These are phyloP conservation scores for Orychophragmus violaceus DNA, from an alignment of 345 rosid genomes.

Conservation along the genomic window DNA sequence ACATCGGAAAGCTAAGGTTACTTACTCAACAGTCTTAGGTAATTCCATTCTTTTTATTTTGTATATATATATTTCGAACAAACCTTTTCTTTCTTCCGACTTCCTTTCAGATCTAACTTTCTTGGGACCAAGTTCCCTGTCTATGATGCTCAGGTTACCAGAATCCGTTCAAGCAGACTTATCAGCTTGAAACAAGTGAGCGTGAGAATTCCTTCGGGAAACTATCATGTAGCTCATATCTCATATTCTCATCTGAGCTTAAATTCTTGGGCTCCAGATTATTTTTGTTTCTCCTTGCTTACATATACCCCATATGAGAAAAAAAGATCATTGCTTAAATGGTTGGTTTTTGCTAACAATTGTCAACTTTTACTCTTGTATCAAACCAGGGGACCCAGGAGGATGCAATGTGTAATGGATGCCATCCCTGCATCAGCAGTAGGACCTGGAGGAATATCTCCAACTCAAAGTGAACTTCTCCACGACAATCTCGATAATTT, in stretches of 20 bases:
- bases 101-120: conserved; percentile 80
- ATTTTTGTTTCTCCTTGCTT: not conserved
- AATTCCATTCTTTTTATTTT: not conserved
- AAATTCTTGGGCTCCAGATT: conserved; percentile 90
- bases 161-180: conserved; percentile 57
- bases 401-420: conserved; percentile 82
- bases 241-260: conserved; percentile 81
- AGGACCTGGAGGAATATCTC: conserved; percentile 77
- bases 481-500: conserved; percentile 44
- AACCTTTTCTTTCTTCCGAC: not conserved
- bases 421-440: conserved; percentile 65
- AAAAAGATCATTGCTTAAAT: not conserved
- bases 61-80: too few species aligned
- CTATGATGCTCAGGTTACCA: conserved; percentile 67
- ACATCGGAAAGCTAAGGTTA: conserved; percentile 81
- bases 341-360: not conserved
- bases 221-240: conserved; percentile 63
- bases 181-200: conserved; percentile 62
- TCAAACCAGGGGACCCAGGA: conserved; percentile 74
- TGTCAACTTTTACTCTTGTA: conserved; percentile 7
- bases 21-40: not conserved
- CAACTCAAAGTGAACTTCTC: conserved; percentile 67
- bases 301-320: not conserved
- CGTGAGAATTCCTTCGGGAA: conserved; percentile 59
- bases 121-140: conserved; percentile 88